phyloP scores from a whole-genome alignment of 2,329 filamentous ascomycete genomes.

The Albifimbria verrucaria region DNA sequence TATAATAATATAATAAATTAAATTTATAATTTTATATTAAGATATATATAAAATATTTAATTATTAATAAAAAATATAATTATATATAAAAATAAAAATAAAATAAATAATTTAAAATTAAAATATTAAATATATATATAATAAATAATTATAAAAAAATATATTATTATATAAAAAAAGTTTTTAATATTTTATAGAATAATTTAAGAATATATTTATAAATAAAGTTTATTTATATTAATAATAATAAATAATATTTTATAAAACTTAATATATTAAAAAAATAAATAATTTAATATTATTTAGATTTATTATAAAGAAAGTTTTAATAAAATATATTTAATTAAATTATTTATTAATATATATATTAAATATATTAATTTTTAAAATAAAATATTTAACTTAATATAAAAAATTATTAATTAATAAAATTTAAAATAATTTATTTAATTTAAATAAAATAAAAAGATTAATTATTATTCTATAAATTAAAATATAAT shows the following conservation, averaged over 20 bases:
- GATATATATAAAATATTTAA: not conserved
- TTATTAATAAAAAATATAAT: not conserved
- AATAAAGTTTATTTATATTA: constrained; percentile 1
- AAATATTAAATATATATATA: constrained; percentile 3
- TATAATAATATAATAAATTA: not conserved
- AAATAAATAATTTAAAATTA: constrained; percentile 1
- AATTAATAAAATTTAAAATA: constrained; percentile 2
- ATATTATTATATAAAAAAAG: constrained; percentile 3
- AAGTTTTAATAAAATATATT: not conserved
- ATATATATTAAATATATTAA: constrained; percentile 4
- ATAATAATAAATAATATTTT: not conserved
- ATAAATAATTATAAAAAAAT: constrained; percentile 6
- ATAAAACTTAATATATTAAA: constrained; percentile 2
- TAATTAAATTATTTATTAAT: constrained; percentile 1
- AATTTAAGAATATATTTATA: constrained; percentile 3
- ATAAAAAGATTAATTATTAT: constrained; percentile 3
- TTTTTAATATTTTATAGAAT: constrained; percentile 4
- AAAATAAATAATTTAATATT: not conserved
- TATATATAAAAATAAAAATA: not conserved
- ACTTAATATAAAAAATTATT: constrained; percentile 2
- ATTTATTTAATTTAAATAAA: too few species aligned
- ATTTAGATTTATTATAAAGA: not conserved
- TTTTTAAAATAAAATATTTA: constrained; percentile 1
- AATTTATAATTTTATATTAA: not conserved
- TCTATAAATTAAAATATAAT: not conserved